Evolutionary conservation across 768 basidiomycete species (phyloP).

Genomic region (Tulasnella calospora): DNA sequence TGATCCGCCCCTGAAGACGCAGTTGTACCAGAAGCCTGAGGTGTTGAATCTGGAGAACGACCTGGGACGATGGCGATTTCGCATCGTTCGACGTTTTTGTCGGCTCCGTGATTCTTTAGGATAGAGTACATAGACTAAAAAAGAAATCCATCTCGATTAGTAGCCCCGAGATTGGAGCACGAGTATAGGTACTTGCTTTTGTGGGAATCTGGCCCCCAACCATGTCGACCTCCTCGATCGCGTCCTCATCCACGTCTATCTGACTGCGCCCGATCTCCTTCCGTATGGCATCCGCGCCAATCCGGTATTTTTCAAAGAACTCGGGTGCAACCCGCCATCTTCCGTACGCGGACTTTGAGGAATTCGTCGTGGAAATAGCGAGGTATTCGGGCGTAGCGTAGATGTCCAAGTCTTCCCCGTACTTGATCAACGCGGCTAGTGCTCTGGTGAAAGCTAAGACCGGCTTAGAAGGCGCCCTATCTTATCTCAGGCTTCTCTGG

Average conservation of each 20-base stretch:
- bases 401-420: conserved; percentile 74
- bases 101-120: conserved; percentile 65
- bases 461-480: conserved; percentile 23
- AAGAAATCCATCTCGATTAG: neutral
- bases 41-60: conserved; percentile 35
- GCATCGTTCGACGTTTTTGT: conserved; percentile 72
- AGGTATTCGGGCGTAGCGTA: conserved; percentile 58
- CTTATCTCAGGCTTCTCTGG: neutral
- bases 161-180: neutral
- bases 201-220: conserved; percentile 50
- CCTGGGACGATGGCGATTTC: conserved; percentile 64
- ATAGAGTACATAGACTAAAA: conserved; percentile 64
- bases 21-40: conserved; percentile 35
- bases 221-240: conserved; percentile 20
- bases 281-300: conserved; percentile 32
- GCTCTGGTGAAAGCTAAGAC: conserved; percentile 65
- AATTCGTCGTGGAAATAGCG: conserved; percentile 68
- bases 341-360: conserved; percentile 75
- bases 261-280: conserved; percentile 2
- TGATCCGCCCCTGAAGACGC: conserved; percentile 48
- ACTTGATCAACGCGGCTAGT: conserved; percentile 69
- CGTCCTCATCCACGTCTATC: conserved; percentile 22
- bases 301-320: conserved; percentile 66
- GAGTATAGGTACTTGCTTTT: conserved; percentile 47
- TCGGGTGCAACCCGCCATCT: conserved; percentile 62